Evolutionary conservation across 2,329 filamentous ascomycete genomes (phyloP), one percentile per base, ranked within the genome.

Genomic region (Ceratocystiopsis sp.): DNA sequence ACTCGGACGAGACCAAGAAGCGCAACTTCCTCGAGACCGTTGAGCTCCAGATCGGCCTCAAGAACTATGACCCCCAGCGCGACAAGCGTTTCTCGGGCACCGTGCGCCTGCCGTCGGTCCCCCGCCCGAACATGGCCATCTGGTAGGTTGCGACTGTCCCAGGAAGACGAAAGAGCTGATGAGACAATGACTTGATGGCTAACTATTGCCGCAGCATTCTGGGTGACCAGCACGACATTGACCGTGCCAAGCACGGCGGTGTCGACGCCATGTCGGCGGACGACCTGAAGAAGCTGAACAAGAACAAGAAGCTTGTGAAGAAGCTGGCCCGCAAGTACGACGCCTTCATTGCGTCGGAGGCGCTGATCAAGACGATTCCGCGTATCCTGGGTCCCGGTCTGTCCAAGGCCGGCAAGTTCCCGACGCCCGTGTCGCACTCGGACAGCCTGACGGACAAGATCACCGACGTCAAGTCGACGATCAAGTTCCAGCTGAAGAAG

Each of bases 241-340:
- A 98, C 68, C 87, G 91, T 78, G 89, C 91, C 64, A 98, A 98
- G 81, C 91, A 98, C 77, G 84, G 86, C 62, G 89, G 86, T 66
- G 78, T 96, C 57, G 91, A 98, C 64, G 86, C 89, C 72, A 96
- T 96, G 91, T 93, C 84, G 61, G 70, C 84, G 55, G 91, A 98
- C 61, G 91, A 98, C 70, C 73, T 98, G 72, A 98, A 98, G 84
- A 98, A 98, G 83, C 85, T 98, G 57, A 98, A 98, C 83, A 98
- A 98, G 85, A 98, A 98, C 85, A 96, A 98, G 84, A 98, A 98
- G 83, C 81, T 96, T 62, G 95, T 98, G 81, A 98, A 98, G 86
- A 98, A 98, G 83, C 84, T 98, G 55, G 91, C 91, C 53, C 86
- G 87, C 80, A 98, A 98, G 78, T 96, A 98, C 80, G 91, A 98